A percentile compares a stretch with the other conserved stretches of the same genome.
phyloP scores from a whole-genome alignment of 495 filamentous ascomycete species.

The Aspergillus nanangensis region DNA sequence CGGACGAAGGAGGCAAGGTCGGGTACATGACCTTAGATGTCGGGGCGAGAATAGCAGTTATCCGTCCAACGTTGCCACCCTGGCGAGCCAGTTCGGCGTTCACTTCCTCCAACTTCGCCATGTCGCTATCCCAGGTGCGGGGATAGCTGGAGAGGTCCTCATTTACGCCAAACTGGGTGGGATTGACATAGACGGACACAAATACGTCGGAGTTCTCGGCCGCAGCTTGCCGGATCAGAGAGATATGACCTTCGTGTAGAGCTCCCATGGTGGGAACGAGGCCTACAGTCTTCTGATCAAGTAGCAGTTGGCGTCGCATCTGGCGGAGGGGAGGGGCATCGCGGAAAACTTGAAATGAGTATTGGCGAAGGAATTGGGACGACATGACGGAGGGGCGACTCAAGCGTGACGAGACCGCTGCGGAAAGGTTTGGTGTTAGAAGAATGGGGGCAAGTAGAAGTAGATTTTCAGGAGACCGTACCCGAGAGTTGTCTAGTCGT shows the following conservation, averaged over 20 bases:
- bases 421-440: constrained; percentile 11
- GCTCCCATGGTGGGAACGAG: constrained; percentile 98
- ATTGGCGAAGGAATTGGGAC: constrained; percentile 18
- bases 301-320: constrained; percentile 63
- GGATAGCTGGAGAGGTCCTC: constrained; percentile 89
- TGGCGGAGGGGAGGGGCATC: constrained; percentile 66
- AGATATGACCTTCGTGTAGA: constrained; percentile 85
- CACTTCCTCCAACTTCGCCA: constrained; percentile 58
- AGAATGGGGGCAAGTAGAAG: neutral
- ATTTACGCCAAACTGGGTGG: constrained; percentile 87
- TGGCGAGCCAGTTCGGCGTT: constrained; percentile 63
- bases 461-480: constrained; percentile 8
- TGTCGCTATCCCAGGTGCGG: constrained; percentile 80
- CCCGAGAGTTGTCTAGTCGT: constrained; percentile 22
- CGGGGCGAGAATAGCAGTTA: constrained; percentile 82
- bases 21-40: constrained; percentile 86
- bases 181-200: constrained; percentile 91
- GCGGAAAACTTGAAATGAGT: constrained; percentile 65
- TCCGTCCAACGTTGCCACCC: constrained; percentile 53
- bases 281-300: constrained; percentile 68
- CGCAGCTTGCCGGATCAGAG: constrained; percentile 81
- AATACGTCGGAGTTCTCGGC: constrained; percentile 78
- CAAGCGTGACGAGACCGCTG: constrained; percentile 25
- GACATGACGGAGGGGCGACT: constrained; percentile 22
- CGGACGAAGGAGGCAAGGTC: constrained; percentile 73